Percentiles rank a stretch among this genome's conserved stretches.
Conservation (phyloP, 805 yeast genomes). For the Candida ovalis region DNA sequence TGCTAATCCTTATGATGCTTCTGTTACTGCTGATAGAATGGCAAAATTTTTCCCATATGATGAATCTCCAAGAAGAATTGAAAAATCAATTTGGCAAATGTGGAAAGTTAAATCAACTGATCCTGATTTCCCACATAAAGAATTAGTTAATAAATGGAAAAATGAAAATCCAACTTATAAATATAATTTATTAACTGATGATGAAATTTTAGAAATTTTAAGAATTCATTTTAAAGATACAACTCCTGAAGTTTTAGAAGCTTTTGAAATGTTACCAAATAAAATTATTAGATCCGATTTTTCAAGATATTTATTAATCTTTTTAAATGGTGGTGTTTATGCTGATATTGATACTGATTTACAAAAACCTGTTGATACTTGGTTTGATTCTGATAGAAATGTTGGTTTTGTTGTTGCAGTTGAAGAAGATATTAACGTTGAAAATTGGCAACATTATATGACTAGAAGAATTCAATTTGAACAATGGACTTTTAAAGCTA, state of each 20-base stretch:
- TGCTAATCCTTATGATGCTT: conserved; percentile 32
- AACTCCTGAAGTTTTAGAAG: conserved; percentile 51
- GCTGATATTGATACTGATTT: conserved; percentile 59
- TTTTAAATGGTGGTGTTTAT: conserved; percentile 56
- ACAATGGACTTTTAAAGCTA: conserved; percentile 59
- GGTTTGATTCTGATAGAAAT: conserved; percentile 53
- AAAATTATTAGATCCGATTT: conserved; percentile 50
- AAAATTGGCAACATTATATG: conserved; percentile 50
- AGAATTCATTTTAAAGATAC: conserved; percentile 29
- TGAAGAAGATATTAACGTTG: conserved; percentile 50
- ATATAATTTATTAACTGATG: conserved; percentile 30
- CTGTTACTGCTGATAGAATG: conserved; percentile 30
- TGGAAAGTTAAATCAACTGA: conserved; percentile 33
- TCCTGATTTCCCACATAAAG: conserved; percentile 33
- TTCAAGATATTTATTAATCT: conserved; percentile 51
- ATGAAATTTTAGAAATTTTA: conserved; percentile 28
- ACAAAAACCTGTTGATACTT: conserved; percentile 52
- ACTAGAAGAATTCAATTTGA: conserved; percentile 57
- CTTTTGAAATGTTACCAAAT: conserved; percentile 52
- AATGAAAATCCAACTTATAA: conserved; percentile 33
- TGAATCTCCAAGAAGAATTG: conserved; percentile 30
- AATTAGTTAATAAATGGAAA: conserved; percentile 30
- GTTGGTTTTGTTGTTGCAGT: conserved; percentile 54
- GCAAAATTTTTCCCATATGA: conserved; percentile 31
- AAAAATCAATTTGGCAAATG: conserved; percentile 33